These are phyloP conservation scores for Oryza glumipatula DNA, from an alignment of 176 grass and related monocot species.

Conservation along the genomic window DNA sequence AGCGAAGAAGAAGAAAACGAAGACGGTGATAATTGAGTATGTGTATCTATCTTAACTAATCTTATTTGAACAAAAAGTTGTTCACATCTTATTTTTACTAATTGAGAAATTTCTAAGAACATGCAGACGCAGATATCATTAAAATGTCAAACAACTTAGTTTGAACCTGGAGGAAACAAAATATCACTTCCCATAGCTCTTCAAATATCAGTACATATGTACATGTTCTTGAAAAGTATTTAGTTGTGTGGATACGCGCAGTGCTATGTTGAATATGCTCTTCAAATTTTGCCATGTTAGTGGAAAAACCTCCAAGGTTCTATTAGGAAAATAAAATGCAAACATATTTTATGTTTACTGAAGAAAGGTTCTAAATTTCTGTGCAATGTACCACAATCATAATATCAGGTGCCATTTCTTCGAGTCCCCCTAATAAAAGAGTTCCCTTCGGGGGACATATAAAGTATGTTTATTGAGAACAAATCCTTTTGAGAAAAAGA, in stretches of 20 bases:
- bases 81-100: neutral
- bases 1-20: slow-evolving; percentile 33
- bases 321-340: neutral
- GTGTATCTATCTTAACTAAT: slow-evolving; percentile 3
- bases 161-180: neutral
- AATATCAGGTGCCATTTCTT: too few relatives aligned
- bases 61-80: slow-evolving; percentile 1
- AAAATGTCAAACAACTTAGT: neutral
- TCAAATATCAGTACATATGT: neutral
- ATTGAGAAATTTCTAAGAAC: too few relatives aligned
- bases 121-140: neutral
- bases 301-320: neutral
- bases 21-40: slow-evolving; percentile 19
- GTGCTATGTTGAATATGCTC: neutral
- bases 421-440: too few relatives aligned
- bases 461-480: too few relatives aligned
- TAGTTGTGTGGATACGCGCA: neutral
- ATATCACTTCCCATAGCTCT: neutral
- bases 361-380: neutral
- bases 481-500: too few relatives aligned
- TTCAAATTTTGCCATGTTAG: neutral
- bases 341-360: neutral
- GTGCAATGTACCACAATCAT: too few relatives aligned
- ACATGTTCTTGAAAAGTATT: neutral
- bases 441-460: too few relatives aligned